A percentile compares a stretch with the other conserved stretches of the same genome.
These are phyloP conservation scores for Pancytospora philotis DNA, from an alignment of 371 early-diverging fungal genomes.

Conservation along the genomic window DNA sequence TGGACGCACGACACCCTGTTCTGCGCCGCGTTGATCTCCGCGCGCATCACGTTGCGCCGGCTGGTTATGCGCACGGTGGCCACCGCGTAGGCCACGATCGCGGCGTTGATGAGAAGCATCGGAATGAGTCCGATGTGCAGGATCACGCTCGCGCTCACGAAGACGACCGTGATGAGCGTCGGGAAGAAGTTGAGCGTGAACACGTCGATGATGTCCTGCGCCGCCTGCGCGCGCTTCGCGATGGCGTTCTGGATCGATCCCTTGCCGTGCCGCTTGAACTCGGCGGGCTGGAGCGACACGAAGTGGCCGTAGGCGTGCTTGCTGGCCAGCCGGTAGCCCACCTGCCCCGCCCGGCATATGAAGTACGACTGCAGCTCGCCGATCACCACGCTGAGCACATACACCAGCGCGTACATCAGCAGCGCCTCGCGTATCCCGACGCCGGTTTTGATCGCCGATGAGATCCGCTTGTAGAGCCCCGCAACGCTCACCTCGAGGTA, in stretches of 20 bases:
- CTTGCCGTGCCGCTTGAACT: slow-evolving; percentile 31
- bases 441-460: background rate
- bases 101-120: slow-evolving; percentile 26
- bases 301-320: slow-evolving; percentile 40
- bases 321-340: slow-evolving; percentile 33
- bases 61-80: slow-evolving; percentile 52
- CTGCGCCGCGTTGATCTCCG: slow-evolving; percentile 32
- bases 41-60: slow-evolving; percentile 50
- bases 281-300: slow-evolving; percentile 25
- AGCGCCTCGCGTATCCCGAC: background rate
- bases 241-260: slow-evolving; percentile 52
- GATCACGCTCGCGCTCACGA: slow-evolving; percentile 10
- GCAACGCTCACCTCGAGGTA: slow-evolving; percentile 29
- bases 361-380: slow-evolving; percentile 42
- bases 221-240: slow-evolving; percentile 48
- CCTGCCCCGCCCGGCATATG: slow-evolving; percentile 42
- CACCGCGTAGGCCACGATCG: slow-evolving; percentile 31
- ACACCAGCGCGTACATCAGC: too few relatives aligned
- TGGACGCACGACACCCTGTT: slow-evolving; percentile 40
- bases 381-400: slow-evolving; percentile 12
- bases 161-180: slow-evolving; percentile 9
- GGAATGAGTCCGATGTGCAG: slow-evolving; percentile 16
- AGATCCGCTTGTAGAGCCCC: background rate
- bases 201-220: slow-evolving; percentile 54
- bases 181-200: slow-evolving; percentile 45